Conservation (phyloP, 1,284 basidiomycete genomes). For the Malassezia brasiliensis region DNA sequence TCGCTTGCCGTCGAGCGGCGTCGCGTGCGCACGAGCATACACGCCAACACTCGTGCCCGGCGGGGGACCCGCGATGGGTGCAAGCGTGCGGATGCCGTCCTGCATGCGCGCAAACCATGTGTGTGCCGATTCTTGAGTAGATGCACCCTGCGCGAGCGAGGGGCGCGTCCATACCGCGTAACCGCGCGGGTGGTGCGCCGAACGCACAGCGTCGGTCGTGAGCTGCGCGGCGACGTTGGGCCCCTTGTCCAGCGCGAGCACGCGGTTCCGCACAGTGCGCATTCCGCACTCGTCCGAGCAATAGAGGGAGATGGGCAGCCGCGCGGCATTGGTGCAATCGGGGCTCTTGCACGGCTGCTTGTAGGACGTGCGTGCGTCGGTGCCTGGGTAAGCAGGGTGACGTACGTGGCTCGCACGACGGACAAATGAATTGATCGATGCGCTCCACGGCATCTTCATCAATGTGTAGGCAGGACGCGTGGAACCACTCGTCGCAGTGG, state of each 20-base stretch:
- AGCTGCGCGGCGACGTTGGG: background rate
- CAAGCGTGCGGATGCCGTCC: background rate
- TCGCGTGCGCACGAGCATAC: conserved; percentile 5
- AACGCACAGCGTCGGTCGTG: background rate
- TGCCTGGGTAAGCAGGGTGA: background rate
- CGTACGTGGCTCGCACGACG: conserved; percentile 23
- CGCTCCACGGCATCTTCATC: conserved; percentile 26
- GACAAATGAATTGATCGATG: conserved; percentile 36
- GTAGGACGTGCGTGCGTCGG: conserved; percentile 25
- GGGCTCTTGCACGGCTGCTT: conserved; percentile 22
- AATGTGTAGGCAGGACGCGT: conserved; percentile 31
- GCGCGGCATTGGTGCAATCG: conserved; percentile 24
- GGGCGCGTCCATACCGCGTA: conserved; percentile 7
- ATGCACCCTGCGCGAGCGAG: background rate
- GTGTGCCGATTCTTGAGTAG: background rate
- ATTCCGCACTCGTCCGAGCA: conserved; percentile 38
- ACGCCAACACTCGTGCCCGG: conserved; percentile 8
- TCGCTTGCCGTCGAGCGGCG: background rate
- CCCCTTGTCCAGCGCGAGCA: background rate
- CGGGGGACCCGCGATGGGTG: background rate
- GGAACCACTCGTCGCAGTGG: conserved; percentile 39
- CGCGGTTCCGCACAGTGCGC: conserved; percentile 15
- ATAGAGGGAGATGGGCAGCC: conserved; percentile 28
- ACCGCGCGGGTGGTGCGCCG: background rate
- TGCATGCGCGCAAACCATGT: conserved; percentile 3